Base-by-base conservation (phyloP, 352 stramenopile genomes). In the Globisporangium paroecandrum region DNA sequence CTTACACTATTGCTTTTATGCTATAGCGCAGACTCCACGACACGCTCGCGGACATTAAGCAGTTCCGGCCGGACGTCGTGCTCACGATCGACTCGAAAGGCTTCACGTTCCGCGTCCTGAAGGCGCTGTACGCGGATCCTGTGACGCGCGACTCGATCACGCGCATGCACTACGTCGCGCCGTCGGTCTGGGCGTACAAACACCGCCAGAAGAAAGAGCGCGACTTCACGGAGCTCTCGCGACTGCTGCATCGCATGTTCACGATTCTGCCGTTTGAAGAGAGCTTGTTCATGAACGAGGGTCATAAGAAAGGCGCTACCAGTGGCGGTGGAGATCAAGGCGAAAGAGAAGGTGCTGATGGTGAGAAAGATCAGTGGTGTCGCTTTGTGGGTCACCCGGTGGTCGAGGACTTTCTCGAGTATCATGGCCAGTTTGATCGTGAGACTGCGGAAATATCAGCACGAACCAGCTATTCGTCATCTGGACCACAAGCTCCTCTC, bases 1-100 rank as follows among this genome's bases (percentile, higher is more conserved):
- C 6, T 18, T 12, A 15, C 5, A 27, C 3, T 54, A 18, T 53
- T 2, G 18, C 2, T 34, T 54, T n/a, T 12, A 1, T 64, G 51
- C 9, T 46, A 51, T 49, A 91, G 83, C 76, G 73, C 5, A 75
- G 80, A 8, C 63, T 90, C 24, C 63, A 69, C 8, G 79, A 89
- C 47, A 89, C 83, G 1, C 22, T 91, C 24, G 60, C 65, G 36
- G 83, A 90, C 62, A 90, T 93, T 62, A 51, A 75, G 0, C 58
- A 59, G 5, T 85, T 74, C 34, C 64, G 77, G 29, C 85, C 85
- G 12, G 77, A 91, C 36, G 60, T 90, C n/a, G 72, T 93, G 41
- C 75, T 93, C 24, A 88, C 85, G 9, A 89, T 93, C 64, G 85
- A 93, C 73, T 91, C 83, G 9, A 93, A 93, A 62, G 85, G 83